phyloP scores from a whole-genome alignment of 306 rosid species.

The Neltuma alba region DNA sequence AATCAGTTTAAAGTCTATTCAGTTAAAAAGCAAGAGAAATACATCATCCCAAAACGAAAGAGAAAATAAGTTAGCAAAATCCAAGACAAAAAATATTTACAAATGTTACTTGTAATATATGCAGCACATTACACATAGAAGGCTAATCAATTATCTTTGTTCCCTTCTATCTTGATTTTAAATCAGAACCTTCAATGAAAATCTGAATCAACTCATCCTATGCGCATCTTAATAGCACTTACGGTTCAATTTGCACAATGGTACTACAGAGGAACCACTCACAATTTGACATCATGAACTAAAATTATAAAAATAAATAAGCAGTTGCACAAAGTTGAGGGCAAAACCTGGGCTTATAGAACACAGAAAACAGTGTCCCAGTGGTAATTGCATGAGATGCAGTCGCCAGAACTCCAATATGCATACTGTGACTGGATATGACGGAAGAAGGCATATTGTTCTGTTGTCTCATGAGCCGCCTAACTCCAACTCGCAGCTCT shows the following conservation, averaged over 20 bases:
- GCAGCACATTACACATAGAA: background rate
- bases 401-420: slow-evolving; percentile 92
- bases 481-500: slow-evolving; percentile 95
- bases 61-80: background rate
- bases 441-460: slow-evolving; percentile 94
- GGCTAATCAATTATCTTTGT: background rate
- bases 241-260: background rate
- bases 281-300: slow-evolving; percentile 18
- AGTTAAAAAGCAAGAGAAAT: slow-evolving; percentile 24
- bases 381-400: slow-evolving; percentile 94
- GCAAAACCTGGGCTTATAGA: slow-evolving; percentile 90
- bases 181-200: background rate
- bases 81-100: background rate
- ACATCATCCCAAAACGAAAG: slow-evolving; percentile 1
- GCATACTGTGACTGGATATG: slow-evolving; percentile 98
- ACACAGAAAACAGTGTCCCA: slow-evolving; percentile 87
- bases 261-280: slow-evolving; percentile 12
- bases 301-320: slow-evolving; percentile 1
- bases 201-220: background rate
- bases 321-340: slow-evolving; percentile 15
- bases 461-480: slow-evolving; percentile 97
- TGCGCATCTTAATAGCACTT: background rate
- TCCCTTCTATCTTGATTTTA: background rate
- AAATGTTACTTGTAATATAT: background rate
- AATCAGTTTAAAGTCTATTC: slow-evolving; percentile 39